Evolutionary conservation across 306 rosid species (phyloP).

Genomic region (Cucurbita argyrosperma): DNA sequence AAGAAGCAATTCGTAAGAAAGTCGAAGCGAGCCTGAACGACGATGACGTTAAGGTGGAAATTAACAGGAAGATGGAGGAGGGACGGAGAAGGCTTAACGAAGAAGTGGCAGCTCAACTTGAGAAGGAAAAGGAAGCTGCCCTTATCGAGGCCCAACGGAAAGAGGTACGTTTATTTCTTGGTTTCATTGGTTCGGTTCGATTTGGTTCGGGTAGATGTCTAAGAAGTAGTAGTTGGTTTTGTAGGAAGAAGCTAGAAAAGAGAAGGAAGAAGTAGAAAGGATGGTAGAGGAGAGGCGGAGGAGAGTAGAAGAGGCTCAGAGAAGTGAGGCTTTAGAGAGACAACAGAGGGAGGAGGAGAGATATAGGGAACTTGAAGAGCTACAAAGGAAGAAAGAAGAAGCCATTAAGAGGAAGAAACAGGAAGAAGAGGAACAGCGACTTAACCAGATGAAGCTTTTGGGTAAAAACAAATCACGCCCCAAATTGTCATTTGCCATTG

Average conservation of each 20-base stretch:
- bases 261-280: conserved; percentile 77
- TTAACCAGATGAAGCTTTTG: conserved; percentile 75
- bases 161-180: conserved; percentile 33
- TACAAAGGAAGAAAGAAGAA: conserved; percentile 93
- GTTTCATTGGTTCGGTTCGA: background rate
- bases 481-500: conserved; percentile 84
- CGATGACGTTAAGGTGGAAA: conserved; percentile 44
- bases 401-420: conserved; percentile 72
- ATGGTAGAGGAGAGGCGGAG: conserved; percentile 89
- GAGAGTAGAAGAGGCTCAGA: conserved; percentile 81
- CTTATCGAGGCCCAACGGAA: conserved; percentile 66
- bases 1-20: conserved; percentile 53
- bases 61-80: conserved; percentile 55
- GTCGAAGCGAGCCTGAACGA: conserved; percentile 71
- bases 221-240: background rate
- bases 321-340: conserved; percentile 81
- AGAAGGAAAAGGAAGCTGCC: conserved; percentile 79
- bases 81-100: conserved; percentile 49
- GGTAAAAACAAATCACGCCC: conserved; percentile 95
- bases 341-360: conserved; percentile 93
- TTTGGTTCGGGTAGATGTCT: background rate
- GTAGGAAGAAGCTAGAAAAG: conserved; percentile 73
- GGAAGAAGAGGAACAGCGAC: conserved; percentile 74
- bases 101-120: conserved; percentile 73
- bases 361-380: conserved; percentile 88